Evolutionary conservation across 75 land plant genomes (phyloP).

Genomic region (Cupressus sempervirens): DNA sequence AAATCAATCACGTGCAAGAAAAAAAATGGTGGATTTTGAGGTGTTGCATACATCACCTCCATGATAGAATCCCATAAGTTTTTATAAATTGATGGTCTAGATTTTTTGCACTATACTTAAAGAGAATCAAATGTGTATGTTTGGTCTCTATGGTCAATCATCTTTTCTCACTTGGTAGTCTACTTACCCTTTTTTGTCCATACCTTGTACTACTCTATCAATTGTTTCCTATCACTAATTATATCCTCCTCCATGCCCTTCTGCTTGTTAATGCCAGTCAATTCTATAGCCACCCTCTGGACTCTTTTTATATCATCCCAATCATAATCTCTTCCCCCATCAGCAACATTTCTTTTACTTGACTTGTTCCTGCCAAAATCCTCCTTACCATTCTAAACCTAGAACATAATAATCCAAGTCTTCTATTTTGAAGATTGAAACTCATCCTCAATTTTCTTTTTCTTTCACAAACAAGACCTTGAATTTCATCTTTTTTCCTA

Average conservation of each 20-base stretch:
- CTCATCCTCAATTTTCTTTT: too few species aligned
- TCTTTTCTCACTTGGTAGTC: neutral
- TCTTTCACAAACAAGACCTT: too few species aligned
- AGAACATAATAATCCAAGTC: too few species aligned
- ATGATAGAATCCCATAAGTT: too few species aligned
- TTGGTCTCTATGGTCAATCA: neutral
- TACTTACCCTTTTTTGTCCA: too few species aligned
- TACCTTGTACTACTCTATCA: neutral
- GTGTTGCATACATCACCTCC: too few species aligned
- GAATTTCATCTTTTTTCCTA: too few species aligned
- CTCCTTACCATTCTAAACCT: neutral
- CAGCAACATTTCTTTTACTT: neutral
- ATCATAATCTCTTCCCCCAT: neutral
- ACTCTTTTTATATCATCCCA: constrained; percentile 6
- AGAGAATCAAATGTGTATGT: neutral
- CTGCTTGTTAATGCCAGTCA: neutral
- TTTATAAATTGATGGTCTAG: neutral
- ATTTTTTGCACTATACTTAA: neutral
- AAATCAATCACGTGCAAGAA: too few species aligned
- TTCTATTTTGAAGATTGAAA: too few species aligned
- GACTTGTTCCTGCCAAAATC: neutral
- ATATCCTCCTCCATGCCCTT: neutral
- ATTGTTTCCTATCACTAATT: constrained; percentile 3
- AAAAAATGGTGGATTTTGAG: too few species aligned
- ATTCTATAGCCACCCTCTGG: neutral